Conservation (phyloP, 1,284 basidiomycete species). For the Pseudozyma hubeiensis region DNA sequence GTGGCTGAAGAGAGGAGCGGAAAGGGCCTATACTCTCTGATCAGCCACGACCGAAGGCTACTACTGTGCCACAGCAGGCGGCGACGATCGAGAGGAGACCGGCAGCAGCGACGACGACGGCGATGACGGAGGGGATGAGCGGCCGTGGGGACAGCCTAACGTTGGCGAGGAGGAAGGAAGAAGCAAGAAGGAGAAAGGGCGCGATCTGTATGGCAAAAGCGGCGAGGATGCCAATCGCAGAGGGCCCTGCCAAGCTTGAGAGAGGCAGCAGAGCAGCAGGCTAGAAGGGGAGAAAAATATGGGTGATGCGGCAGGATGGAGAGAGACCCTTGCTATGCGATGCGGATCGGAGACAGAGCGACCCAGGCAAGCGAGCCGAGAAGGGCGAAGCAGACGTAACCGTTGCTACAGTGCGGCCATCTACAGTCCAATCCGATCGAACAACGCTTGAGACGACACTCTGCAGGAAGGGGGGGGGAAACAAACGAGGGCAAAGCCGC, state of each 20-base stretch:
- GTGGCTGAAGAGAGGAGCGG: slow-evolving; percentile 23
- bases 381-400: background rate
- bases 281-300: slow-evolving; percentile 8
- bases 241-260: background rate
- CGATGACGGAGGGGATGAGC: too few relatives aligned
- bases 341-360: slow-evolving; percentile 3
- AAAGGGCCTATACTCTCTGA: slow-evolving; percentile 6
- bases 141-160: background rate
- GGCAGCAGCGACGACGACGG: slow-evolving; percentile 8
- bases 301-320: slow-evolving; percentile 2
- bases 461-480: background rate
- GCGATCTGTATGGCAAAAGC: slow-evolving; percentile 1
- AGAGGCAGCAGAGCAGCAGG: background rate
- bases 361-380: slow-evolving; percentile 1
- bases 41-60: slow-evolving; percentile 14
- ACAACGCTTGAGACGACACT: background rate
- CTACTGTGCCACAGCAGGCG: too few relatives aligned
- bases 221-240: background rate
- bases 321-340: slow-evolving; percentile 3
- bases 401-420: slow-evolving; percentile 31
- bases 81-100: background rate
- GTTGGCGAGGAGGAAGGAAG: background rate
- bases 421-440: background rate
- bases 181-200: background rate
- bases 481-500: background rate